phyloP scores from a whole-genome alignment of 2,329 filamentous ascomycete genomes.

The Fusarium veterinarium region DNA sequence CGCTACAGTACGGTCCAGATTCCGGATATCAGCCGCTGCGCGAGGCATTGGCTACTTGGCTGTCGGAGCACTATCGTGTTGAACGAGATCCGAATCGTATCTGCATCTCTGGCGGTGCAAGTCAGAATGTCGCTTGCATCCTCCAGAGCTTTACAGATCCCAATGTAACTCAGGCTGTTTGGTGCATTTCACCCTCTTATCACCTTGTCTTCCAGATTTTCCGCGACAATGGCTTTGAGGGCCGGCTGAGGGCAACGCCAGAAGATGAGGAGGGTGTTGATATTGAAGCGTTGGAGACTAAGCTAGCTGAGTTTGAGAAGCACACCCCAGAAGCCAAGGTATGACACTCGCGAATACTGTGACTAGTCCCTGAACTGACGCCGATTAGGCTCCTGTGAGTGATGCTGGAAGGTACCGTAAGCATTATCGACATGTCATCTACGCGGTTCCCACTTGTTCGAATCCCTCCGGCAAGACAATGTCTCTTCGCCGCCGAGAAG shows the following conservation, averaged over 20 bases:
- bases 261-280: constrained; percentile 85
- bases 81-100: constrained; percentile 67
- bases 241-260: constrained; percentile 74
- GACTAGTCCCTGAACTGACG: constrained; percentile 2
- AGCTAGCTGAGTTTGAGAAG: constrained; percentile 47
- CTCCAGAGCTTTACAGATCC: constrained; percentile 86
- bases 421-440: constrained; percentile 88
- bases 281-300: constrained; percentile 60
- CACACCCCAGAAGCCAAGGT: constrained; percentile 31
- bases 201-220: constrained; percentile 89
- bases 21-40: constrained; percentile 78
- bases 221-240: constrained; percentile 79
- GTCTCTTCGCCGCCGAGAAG: constrained; percentile 73
- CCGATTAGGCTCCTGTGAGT: constrained; percentile 63
- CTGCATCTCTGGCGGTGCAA: constrained; percentile 86
- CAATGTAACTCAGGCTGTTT: constrained; percentile 77
- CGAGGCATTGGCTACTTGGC: constrained; percentile 75
- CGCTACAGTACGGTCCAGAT: constrained; percentile 84
- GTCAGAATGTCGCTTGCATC: constrained; percentile 82
- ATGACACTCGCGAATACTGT: neutral
- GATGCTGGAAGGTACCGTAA: constrained; percentile 71
- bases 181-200: constrained; percentile 86
- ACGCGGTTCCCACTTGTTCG: constrained; percentile 87
- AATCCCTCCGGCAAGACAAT: constrained; percentile 91
- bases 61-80: constrained; percentile 69